Evolutionary conservation across 1,139 yeast species (phyloP), one percentile per base, ranked within the genome.

Genomic region (Hansenula sp.): DNA sequence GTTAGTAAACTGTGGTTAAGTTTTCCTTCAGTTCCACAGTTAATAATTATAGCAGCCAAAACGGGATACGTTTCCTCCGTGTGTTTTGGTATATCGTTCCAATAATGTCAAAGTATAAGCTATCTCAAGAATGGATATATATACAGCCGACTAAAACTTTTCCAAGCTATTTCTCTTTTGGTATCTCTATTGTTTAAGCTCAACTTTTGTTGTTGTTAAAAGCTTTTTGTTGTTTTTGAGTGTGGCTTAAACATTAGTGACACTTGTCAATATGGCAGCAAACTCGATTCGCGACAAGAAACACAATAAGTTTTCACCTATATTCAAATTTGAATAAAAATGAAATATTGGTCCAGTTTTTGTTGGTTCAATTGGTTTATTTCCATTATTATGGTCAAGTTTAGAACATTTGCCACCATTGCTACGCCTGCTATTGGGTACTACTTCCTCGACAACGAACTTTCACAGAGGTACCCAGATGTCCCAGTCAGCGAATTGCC

Each of bases 401-500:
- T 29, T 3, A 44, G 34, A 19, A 38, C 43, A 1, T 11, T 48
- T 4, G 44, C 42, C 21, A 41, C 38, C 36, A 33, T 41, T n/a
- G 35, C 49, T 1, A 35, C 38, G 0, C 21, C 46, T 1, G 41
- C 33, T 5, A 40, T 43, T n/a, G 54, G 57, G 1, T 49, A 50
- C 28, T 47, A 35, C 28, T 33, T 47, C 19, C 35, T 53, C 2
- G 56, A 53, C 33, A 44, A 42, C 7, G 43, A 50, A 19, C 37
- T 53, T n/a, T 30, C 32, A 4, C 40, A 45, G 21, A 40, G 40
- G 27, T 54, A 44, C 38, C 56, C 56, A 15, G 45, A 48, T 17
- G 35, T 53, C 13, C 49, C 53, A 9, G 35, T 45, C 6, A 50
- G 48, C 33, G 47, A 53, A 12, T 40, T 54, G 1, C 55, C 58